phyloP scores from a whole-genome alignment of 495 filamentous ascomycete genomes.

The Pseudomonodictys pantanalensis region DNA sequence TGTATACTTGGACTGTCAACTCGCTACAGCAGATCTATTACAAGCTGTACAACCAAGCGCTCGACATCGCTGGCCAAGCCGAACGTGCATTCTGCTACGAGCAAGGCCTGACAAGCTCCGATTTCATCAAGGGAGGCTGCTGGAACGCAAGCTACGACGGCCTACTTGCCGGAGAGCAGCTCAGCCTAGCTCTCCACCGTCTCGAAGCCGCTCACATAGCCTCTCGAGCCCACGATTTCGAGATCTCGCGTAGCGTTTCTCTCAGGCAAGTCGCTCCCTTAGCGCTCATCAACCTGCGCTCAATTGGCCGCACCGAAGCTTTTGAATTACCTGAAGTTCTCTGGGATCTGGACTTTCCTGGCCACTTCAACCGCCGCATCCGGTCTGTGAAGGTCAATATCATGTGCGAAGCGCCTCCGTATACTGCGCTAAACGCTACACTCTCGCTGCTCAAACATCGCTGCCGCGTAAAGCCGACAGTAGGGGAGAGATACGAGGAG shows the following conservation, averaged over 20 bases:
- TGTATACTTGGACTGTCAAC: too few species aligned
- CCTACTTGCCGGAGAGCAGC: conserved; percentile 35
- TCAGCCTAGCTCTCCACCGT: not conserved
- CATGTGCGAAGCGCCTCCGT: conserved; percentile 34
- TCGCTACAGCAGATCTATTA: too few species aligned
- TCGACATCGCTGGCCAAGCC: not conserved
- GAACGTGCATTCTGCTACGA: not conserved
- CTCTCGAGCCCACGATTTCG: not conserved
- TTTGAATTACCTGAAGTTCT: conserved; percentile 1
- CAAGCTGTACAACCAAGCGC: too few species aligned
- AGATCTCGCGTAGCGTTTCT: not conserved
- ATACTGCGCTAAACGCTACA: conserved; percentile 7
- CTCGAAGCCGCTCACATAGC: not conserved
- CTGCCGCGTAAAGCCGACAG: not conserved
- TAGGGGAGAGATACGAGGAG: not conserved
- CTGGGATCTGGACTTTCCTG: conserved; percentile 34
- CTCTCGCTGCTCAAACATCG: not conserved
- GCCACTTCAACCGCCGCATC: conserved; percentile 38
- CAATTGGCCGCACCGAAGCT: conserved; percentile 2
- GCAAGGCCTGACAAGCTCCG: not conserved
- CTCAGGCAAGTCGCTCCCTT: not conserved
- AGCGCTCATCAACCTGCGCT: not conserved
- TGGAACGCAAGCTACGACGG: conserved; percentile 37
- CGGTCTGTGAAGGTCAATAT: conserved; percentile 29
- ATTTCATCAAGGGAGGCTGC: conserved; percentile 22